Percentiles rank a stretch among this genome's conserved stretches.
These are phyloP conservation scores for Myxozyma udenii DNA, from an alignment of 805 yeast genomes.

Conservation along the genomic window DNA sequence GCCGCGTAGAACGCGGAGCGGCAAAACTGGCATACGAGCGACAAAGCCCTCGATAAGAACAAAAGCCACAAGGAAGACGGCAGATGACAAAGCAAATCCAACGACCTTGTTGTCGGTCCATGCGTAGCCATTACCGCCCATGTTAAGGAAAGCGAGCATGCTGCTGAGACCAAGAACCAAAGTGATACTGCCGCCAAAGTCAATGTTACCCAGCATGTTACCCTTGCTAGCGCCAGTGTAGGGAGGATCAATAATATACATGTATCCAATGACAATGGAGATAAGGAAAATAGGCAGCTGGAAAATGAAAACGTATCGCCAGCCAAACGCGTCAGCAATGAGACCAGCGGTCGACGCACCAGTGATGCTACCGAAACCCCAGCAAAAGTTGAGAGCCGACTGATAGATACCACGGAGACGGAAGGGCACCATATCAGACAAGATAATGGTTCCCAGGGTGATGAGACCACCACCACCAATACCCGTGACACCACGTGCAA, in stretches of 20 bases:
- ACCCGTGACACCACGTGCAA: slow-evolving; percentile 70
- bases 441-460: slow-evolving; percentile 68
- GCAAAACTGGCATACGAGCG: slow-evolving; percentile 66
- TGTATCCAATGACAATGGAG: slow-evolving; percentile 38
- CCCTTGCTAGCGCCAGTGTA: slow-evolving; percentile 6
- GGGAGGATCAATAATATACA: slow-evolving; percentile 27
- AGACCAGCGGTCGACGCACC: slow-evolving; percentile 65
- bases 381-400: slow-evolving; percentile 29
- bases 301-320: slow-evolving; percentile 52
- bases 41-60: slow-evolving; percentile 49
- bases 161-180: slow-evolving; percentile 57
- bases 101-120: slow-evolving; percentile 48
- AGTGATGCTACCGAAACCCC: slow-evolving; percentile 67
- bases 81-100: slow-evolving; percentile 39
- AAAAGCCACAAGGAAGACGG: slow-evolving; percentile 42
- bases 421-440: slow-evolving; percentile 71
- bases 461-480: slow-evolving; percentile 87
- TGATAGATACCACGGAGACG: slow-evolving; percentile 79
- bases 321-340: slow-evolving; percentile 52
- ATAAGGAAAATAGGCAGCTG: slow-evolving; percentile 45
- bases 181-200: slow-evolving; percentile 58
- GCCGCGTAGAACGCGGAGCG: slow-evolving; percentile 53
- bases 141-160: slow-evolving; percentile 62
- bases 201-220: slow-evolving; percentile 42
- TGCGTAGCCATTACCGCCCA: slow-evolving; percentile 57